Conservation (phyloP, 108 stramenopile genomes). For the Epithemia pelagica region DNA sequence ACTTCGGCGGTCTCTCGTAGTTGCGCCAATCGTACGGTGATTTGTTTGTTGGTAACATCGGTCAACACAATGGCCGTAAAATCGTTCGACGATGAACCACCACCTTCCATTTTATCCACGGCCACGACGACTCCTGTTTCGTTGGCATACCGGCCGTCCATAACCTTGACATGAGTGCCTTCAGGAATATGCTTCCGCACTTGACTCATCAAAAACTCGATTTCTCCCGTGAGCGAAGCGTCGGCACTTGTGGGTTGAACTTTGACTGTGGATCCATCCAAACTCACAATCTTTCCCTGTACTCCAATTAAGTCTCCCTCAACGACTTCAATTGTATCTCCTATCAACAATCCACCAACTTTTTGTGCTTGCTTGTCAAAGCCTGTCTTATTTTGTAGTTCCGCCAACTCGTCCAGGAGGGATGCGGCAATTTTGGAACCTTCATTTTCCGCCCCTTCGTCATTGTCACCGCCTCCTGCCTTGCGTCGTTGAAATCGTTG, state of each 20-base stretch:
- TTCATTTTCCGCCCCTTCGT: slow-evolving; percentile 73
- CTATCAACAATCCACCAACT: slow-evolving; percentile 72
- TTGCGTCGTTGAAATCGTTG: slow-evolving; percentile 80
- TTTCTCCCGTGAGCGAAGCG: slow-evolving; percentile 71
- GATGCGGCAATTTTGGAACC: slow-evolving; percentile 79
- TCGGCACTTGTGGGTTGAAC: slow-evolving; percentile 69
- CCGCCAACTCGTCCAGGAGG: slow-evolving; percentile 74
- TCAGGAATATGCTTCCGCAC: slow-evolving; percentile 90
- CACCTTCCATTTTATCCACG: slow-evolving; percentile 68
- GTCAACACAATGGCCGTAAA: slow-evolving; percentile 86
- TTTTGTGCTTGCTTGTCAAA: slow-evolving; percentile 36
- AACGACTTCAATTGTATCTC: slow-evolving; percentile 91
- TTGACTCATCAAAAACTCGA: slow-evolving; percentile 85
- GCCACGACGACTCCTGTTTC: slow-evolving; percentile 93
- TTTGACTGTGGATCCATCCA: slow-evolving; percentile 89
- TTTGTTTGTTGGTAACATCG: slow-evolving; percentile 88
- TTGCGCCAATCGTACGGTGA: slow-evolving; percentile 82
- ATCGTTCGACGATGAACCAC: slow-evolving; percentile 39
- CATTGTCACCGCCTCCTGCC: slow-evolving; percentile 48
- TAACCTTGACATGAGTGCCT: slow-evolving; percentile 95
- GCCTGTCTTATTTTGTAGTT: slow-evolving; percentile 74
- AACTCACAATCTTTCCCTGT: slow-evolving; percentile 82
- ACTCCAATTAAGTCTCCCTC: slow-evolving; percentile 93
- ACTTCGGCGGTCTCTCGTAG: slow-evolving; percentile 82
- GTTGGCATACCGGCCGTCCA: slow-evolving; percentile 89